phyloP scores from a whole-genome alignment of 2,329 filamentous ascomycete genomes.

The Biscogniauxia mediterranea region DNA sequence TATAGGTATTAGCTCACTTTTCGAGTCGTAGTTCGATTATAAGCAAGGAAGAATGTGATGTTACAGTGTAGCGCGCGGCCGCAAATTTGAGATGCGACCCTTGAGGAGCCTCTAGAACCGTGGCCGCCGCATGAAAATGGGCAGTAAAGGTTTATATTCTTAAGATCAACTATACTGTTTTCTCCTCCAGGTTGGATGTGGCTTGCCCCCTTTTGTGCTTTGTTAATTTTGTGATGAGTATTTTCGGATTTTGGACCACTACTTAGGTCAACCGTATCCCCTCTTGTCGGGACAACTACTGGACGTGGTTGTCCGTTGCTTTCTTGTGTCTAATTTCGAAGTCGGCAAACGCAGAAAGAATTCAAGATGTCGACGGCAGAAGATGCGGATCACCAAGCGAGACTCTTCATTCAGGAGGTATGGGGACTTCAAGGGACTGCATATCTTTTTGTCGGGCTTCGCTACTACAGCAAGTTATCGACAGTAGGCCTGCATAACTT shows the following conservation, averaged over 20 bases:
- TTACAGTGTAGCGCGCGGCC: background rate
- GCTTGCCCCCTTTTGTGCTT: background rate
- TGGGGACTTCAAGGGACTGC: conserved; percentile 26
- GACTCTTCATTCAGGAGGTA: conserved; percentile 23
- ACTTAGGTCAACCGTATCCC: background rate
- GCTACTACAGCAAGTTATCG: conserved; percentile 22
- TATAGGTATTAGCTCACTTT: background rate
- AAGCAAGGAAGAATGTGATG: background rate
- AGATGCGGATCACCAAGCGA: conserved; percentile 2
- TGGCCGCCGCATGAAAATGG: background rate
- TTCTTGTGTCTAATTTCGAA: background rate
- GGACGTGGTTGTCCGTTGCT: background rate
- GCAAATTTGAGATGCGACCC: background rate
- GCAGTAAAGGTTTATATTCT: background rate
- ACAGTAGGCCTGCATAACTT: conserved; percentile 20
- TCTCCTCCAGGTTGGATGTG: background rate
- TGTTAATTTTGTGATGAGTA: background rate
- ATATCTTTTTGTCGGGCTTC: conserved; percentile 21
- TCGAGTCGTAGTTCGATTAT: background rate
- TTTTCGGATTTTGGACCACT: background rate
- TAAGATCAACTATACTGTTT: background rate
- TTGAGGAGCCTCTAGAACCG: background rate
- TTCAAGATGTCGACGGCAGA: conserved; percentile 9
- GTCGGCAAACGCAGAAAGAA: background rate
- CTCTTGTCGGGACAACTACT: background rate